Base-by-base conservation (phyloP, 257 asterid genomes). In the Paulownia fortunei region DNA sequence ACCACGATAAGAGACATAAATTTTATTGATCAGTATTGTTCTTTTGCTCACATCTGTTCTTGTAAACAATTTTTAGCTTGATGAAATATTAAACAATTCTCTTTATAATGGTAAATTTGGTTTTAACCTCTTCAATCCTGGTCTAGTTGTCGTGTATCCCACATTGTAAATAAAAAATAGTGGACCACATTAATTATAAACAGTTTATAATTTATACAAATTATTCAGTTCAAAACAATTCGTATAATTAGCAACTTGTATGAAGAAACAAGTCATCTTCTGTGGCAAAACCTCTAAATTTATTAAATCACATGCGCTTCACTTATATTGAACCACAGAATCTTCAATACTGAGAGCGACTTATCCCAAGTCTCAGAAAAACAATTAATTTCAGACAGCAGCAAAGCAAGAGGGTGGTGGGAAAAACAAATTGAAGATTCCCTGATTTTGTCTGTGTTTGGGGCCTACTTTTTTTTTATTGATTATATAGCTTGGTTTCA, bases 391-490 rank as follows among this genome's bases (percentile, higher is more conserved):
- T 72, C 58, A 63, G 68, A 80, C 78, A 72, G 73, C 84, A 78
- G 77, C 60, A 69, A 76, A 69, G 74, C 77, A 63, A 70, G 62
- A 55, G 73, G 26, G 44, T 19, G 59, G 46, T 51, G 64, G 44
- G 75, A 19, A 58, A 84, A 80, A 84, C 83, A 84, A 88, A 83
- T 74, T 44, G 23, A 88, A 88, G 89, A 86, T 86, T 88, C 90
- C 84, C 86, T 74, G 79, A 58, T 71, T 86, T 81, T 86, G 84
- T 84, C 88, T 76, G 66, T 69, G 44, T 41, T 39, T 27, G 76
- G 76, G 79, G 8, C 82, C 82, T 19, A 81, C 81, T 39, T 67
- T 13, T 54, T 16, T 24, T 12, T 27, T 7, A 51, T 42, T 23
- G 44, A 24, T 30, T 15, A 32, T 64, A 30, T 36, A 5, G 4